Evolutionary conservation across 805 yeast species (phyloP).

Genomic region (Peterozyma toletana): DNA sequence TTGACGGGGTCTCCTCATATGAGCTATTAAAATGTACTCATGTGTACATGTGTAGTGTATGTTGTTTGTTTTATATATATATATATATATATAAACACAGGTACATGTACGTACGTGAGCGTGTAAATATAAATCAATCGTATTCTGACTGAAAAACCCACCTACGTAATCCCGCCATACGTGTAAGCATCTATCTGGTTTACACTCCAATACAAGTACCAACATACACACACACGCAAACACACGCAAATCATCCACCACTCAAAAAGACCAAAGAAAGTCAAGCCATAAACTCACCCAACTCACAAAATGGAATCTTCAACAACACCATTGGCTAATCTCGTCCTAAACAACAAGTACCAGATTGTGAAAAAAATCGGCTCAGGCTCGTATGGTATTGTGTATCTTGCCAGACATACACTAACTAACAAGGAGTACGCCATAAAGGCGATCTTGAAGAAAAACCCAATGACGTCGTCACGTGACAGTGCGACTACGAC

Average conservation of each 20-base stretch:
- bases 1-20: not conserved
- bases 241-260: no score
- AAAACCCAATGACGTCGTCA: slow-evolving; percentile 22
- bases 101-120: not conserved
- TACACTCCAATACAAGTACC: no score
- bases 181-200: not conserved
- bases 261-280: no score
- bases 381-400: slow-evolving; percentile 82
- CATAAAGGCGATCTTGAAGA: slow-evolving; percentile 61
- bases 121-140: not conserved
- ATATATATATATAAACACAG: not conserved
- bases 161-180: not conserved
- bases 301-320: no score
- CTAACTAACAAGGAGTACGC: slow-evolving; percentile 49
- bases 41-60: not conserved
- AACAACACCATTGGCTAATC: slow-evolving; percentile 11
- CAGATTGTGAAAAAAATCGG: slow-evolving; percentile 52
- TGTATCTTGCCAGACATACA: slow-evolving; percentile 59
- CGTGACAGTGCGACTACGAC: slow-evolving; percentile 12
- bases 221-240: no score
- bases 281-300: no score
- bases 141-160: not conserved
- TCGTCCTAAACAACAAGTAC: slow-evolving; percentile 27
- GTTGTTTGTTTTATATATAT: not conserved
- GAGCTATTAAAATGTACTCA: not conserved